Percentiles rank a stretch among this genome's conserved stretches.
Conservation (phyloP, 2,329 filamentous ascomycete genomes). For the Aspergillus aculeatus region DNA sequence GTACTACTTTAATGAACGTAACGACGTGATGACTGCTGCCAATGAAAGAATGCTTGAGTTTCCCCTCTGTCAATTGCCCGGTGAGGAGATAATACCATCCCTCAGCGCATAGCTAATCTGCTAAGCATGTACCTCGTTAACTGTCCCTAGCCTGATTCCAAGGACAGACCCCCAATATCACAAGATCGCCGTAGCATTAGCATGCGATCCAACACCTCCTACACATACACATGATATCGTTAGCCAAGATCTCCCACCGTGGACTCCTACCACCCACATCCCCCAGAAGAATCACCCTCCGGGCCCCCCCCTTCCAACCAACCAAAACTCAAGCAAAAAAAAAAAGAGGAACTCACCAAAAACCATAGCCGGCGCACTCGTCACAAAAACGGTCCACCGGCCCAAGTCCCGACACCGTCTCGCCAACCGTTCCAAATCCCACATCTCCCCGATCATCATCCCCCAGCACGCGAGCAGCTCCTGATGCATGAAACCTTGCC, state of each 20-base stretch:
- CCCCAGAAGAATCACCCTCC: background rate
- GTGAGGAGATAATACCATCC: no score
- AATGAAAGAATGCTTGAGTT: background rate
- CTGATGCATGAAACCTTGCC: slow-evolving; percentile 39
- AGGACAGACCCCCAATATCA: slow-evolving; percentile 9
- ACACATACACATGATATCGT: background rate
- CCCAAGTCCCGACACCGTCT: slow-evolving; percentile 35
- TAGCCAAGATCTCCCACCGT: background rate
- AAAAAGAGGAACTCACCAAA: slow-evolving; percentile 30
- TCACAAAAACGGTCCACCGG: slow-evolving; percentile 44
- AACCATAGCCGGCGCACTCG: slow-evolving; percentile 43
- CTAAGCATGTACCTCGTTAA: no score
- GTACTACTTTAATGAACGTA: slow-evolving; percentile 9
- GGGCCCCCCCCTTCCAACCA: no score
- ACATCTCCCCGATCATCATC: slow-evolving; percentile 48
- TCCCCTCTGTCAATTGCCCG: no score
- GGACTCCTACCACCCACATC: background rate
- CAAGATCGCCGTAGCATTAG: slow-evolving; percentile 36
- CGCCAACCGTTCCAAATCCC: slow-evolving; percentile 43
- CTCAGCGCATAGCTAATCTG: background rate
- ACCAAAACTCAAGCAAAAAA: no score
- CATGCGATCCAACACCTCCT: slow-evolving; percentile 35
- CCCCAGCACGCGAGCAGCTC: slow-evolving; percentile 46
- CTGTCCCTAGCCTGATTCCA: no score
- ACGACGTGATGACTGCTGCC: slow-evolving; percentile 9